Conservation (phyloP, 176 grass and related monocot species). For the Dendrocalamus sinicus region DNA sequence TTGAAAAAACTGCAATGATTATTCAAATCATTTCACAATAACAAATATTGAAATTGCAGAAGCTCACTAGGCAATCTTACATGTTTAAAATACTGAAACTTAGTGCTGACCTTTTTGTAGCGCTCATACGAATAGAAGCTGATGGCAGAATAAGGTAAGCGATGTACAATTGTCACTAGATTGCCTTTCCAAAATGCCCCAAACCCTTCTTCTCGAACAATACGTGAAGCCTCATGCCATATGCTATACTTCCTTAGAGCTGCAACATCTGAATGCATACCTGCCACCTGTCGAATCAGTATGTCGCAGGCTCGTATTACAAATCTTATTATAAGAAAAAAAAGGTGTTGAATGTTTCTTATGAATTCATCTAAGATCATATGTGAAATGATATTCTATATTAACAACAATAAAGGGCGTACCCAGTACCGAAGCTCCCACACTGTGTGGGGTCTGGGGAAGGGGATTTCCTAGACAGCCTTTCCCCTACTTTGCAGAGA, state of each 20-base stretch:
- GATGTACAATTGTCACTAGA: constrained; percentile 85
- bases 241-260: constrained; percentile 75
- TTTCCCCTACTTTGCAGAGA: too few relatives aligned
- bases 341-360: not conserved
- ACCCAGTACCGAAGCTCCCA: too few relatives aligned
- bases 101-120: constrained; percentile 72
- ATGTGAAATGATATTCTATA: not conserved
- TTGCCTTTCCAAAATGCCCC: constrained; percentile 96
- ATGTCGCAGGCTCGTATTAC: constrained; percentile 6
- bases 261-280: constrained; percentile 86
- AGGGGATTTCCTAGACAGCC: too few relatives aligned
- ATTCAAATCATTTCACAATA: constrained; percentile 28
- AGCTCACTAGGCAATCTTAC: not conserved
- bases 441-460: too few relatives aligned
- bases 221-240: constrained; percentile 76
- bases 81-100: constrained; percentile 15
- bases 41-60: constrained; percentile 1
- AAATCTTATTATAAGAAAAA: not conserved
- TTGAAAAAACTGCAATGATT: constrained; percentile 62
- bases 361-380: not conserved
- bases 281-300: constrained; percentile 73
- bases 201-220: constrained; percentile 84
- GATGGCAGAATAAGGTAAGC: constrained; percentile 92
- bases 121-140: constrained; percentile 88
- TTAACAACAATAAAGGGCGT: not conserved